A percentile compares a stretch with the other conserved stretches of the same genome.
These are phyloP conservation scores for Metschnikowia bowlesiae DNA, from an alignment of 805 yeast genomes.

Conservation along the genomic window DNA sequence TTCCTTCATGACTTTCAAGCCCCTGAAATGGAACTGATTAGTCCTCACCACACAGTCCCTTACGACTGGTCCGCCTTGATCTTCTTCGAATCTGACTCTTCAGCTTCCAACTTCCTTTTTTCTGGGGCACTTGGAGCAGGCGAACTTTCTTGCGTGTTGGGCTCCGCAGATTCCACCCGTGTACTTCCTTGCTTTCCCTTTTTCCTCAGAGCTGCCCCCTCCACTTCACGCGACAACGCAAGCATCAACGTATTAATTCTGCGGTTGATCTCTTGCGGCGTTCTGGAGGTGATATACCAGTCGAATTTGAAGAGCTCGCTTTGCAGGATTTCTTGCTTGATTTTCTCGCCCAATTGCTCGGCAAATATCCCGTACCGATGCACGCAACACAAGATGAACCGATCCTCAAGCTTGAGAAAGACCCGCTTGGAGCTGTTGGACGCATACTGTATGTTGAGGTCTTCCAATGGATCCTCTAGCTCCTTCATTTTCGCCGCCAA, in stretches of 20 bases:
- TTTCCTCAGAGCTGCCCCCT: conserved; percentile 60
- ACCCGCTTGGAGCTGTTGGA: conserved; percentile 79
- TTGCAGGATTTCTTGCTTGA: conserved; percentile 57
- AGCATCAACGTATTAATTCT: conserved; percentile 63
- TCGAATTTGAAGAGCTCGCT: conserved; percentile 65
- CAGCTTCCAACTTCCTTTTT: conserved; percentile 1
- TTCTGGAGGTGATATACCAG: conserved; percentile 69
- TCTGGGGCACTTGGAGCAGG: conserved; percentile 8
- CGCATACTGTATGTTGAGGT: conserved; percentile 64
- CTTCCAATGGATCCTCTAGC: conserved; percentile 56
- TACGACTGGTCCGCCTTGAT: conserved; percentile 6
- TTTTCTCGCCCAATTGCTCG: conserved; percentile 56
- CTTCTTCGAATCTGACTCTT: conserved; percentile 6
- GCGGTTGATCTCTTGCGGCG: conserved; percentile 67
- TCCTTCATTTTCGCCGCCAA: conserved; percentile 51
- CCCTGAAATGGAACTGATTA: too few relatives aligned
- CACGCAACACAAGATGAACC: conserved; percentile 57
- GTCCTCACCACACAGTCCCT: too few relatives aligned
- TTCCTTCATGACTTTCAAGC: too few relatives aligned
- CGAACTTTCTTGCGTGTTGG: conserved; percentile 19
- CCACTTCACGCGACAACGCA: conserved; percentile 59
- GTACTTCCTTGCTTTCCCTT: conserved; percentile 15
- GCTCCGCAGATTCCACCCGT: conserved; percentile 35
- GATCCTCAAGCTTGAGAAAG: conserved; percentile 66
- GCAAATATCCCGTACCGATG: conserved; percentile 61